Conservation (phyloP, 345 rosid genomes). For the Dimocarpus longan region DNA sequence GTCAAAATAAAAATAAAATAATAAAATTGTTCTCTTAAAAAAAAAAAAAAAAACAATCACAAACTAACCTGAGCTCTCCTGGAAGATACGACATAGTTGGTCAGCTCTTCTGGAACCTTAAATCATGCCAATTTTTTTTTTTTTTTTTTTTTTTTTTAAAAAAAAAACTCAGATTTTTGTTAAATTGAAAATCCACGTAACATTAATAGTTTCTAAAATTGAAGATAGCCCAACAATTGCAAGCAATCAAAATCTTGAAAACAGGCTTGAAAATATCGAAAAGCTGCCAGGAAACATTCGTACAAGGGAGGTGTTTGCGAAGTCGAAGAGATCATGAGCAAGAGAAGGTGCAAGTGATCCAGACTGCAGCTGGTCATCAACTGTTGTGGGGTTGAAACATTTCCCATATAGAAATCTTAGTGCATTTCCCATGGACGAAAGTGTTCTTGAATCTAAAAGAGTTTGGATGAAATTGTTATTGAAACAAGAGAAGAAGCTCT, state of each 20-base stretch:
- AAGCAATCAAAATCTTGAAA: not conserved
- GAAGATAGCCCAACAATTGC: not conserved
- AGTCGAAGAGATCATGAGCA: slow-evolving; percentile 68
- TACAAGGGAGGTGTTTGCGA: slow-evolving; percentile 81
- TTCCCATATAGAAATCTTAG: slow-evolving; percentile 46
- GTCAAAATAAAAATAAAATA: not conserved
- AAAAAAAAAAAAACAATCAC: slow-evolving; percentile 35
- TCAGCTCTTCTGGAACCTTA: slow-evolving; percentile 80
- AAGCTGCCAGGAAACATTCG: too few relatives aligned
- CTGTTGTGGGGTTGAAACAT: slow-evolving; percentile 47
- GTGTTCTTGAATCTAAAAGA: not conserved
- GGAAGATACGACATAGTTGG: slow-evolving; percentile 70
- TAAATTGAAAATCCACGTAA: not conserved
- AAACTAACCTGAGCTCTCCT: slow-evolving; percentile 88
- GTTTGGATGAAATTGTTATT: not conserved
- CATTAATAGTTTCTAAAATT: not conserved
- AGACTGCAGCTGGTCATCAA: slow-evolving; percentile 30
- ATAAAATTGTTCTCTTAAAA: too few relatives aligned
- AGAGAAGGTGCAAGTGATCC: slow-evolving; percentile 56
- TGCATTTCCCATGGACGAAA: slow-evolving; percentile 56
- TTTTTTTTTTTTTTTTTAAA: not conserved
- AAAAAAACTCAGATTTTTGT: not conserved
- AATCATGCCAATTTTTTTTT: not conserved
- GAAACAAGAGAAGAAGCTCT: not conserved
- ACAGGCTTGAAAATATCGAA: not conserved